Percentiles rank a stretch among this genome's conserved stretches.
Conservation (phyloP, 768 basidiomycete species). For the Leucogyrophana mollusca region DNA sequence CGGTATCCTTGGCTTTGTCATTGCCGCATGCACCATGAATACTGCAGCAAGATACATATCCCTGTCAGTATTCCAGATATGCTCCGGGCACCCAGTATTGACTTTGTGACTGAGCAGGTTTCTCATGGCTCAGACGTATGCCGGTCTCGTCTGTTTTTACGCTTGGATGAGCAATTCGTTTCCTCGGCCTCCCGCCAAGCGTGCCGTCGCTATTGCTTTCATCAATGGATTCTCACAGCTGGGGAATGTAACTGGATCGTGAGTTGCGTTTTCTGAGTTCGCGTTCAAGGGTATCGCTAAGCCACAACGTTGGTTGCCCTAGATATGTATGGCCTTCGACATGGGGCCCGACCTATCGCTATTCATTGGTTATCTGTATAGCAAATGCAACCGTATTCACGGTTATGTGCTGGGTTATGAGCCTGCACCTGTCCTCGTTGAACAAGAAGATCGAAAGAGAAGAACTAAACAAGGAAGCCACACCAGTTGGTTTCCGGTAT, state of each 20-base stretch:
- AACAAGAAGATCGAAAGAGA: constrained; percentile 4
- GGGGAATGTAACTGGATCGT: constrained; percentile 81
- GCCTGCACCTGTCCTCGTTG: not conserved
- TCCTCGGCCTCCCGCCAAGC: constrained; percentile 74
- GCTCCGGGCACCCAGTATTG: not conserved
- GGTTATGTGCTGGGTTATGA: constrained; percentile 1
- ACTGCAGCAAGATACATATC: constrained; percentile 61
- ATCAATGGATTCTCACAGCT: constrained; percentile 77
- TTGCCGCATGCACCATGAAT: constrained; percentile 63
- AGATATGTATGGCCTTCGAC: not conserved
- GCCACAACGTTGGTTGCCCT: not conserved
- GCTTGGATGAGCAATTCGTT: constrained; percentile 52
- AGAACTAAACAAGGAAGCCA: not conserved
- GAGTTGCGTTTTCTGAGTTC: constrained; percentile 26
- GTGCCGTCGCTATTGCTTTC: constrained; percentile 75
- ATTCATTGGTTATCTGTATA: not conserved
- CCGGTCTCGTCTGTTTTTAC: constrained; percentile 61
- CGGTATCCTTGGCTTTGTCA: constrained; percentile 63
- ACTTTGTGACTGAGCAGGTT: constrained; percentile 41
- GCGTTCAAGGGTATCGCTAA: not conserved
- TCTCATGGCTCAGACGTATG: constrained; percentile 68
- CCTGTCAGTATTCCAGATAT: constrained; percentile 36
- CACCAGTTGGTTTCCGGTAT: not conserved
- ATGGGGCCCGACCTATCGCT: not conserved
- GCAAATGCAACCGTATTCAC: not conserved